Percentiles rank a stretch among this genome's conserved stretches.
phyloP scores from a whole-genome alignment of 257 asterid species.

The Penstemon davidsonii region DNA sequence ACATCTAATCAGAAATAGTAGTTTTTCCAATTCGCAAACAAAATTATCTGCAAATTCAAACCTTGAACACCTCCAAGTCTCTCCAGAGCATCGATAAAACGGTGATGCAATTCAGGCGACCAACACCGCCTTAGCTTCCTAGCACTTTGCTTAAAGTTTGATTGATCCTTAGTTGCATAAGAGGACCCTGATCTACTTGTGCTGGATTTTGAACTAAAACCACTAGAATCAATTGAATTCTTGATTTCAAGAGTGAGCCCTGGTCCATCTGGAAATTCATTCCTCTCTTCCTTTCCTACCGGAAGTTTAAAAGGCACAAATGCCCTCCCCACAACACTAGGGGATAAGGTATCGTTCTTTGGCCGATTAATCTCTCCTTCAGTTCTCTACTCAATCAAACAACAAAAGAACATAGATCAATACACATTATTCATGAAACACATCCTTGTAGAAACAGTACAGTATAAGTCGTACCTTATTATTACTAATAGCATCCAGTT shows the following conservation, averaged over 20 bases:
- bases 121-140: constrained; percentile 88
- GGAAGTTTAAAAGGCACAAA: constrained; percentile 48
- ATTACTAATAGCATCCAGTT: constrained; percentile 8
- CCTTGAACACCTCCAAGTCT: constrained; percentile 65
- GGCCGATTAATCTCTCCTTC: constrained; percentile 34
- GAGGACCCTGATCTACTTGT: constrained; percentile 50
- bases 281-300: constrained; percentile 38
- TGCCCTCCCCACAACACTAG: constrained; percentile 36
- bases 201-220: constrained; percentile 42
- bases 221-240: constrained; percentile 36
- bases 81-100: constrained; percentile 66
- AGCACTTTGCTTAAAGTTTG: constrained; percentile 38
- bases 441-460: neutral
- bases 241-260: constrained; percentile 46
- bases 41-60: neutral
- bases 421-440: neutral
- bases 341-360: constrained; percentile 37
- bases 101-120: constrained; percentile 86
- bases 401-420: neutral
- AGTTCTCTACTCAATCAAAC: constrained; percentile 32
- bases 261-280: constrained; percentile 45
- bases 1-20: too few species aligned
- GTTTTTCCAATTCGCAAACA: too few species aligned
- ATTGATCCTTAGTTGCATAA: constrained; percentile 39
- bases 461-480: constrained; percentile 42